Evolutionary conservation across 345 rosid genomes (phyloP), one percentile per base, ranked within the genome.

Genomic region (Clarkia xantiana): DNA sequence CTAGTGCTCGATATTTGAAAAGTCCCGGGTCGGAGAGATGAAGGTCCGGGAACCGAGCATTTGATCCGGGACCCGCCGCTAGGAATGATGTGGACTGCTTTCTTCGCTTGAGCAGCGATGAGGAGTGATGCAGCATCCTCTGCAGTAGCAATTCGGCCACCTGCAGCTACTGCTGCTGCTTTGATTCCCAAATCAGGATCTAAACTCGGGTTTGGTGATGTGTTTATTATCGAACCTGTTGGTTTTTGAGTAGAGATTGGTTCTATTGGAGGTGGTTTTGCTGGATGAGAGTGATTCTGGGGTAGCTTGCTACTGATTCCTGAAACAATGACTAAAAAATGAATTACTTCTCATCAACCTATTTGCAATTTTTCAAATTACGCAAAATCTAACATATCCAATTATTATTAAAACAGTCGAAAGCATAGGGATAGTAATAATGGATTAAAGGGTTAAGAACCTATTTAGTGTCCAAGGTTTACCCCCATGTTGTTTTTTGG

Each of bases 151-250:
- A 79, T 76, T 25, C 86, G 84, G 15, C 85, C 89, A 18, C 94
- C 96, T 12, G 89, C 81, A 62, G 86, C 85, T 44, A 68, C 85
- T 42, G 95, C 85, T 61, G 83, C 75, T 52, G 96, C 96, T 58
- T 76, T 77, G 63, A 76, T n/a, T 60, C 57, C 72, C 56, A 69
- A 76, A 58, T 75, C 85, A 9, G 73, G 52, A 52, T 66, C 65
- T 42, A 59, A 57, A 57, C 56, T 13, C 9, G 52, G 17, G 40
- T 49, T 49, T 29, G 40, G 38, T 18, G 58, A 51, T 15, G 72
- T 20, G 49, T 61, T 79, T 59, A 69, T 79, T 7, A 36, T 34
- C 25, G 42, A 36, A 13, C 25, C 52, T 9, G 13, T 18, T 23
- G 52, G 4, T 20, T 49, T 49, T 16, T 7, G 18, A 25, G 25